A percentile compares a stretch with the other conserved stretches of the same genome.
These are phyloP conservation scores for Chamaenerion angustifolium DNA, from an alignment of 345 rosid species.

Conservation along the genomic window DNA sequence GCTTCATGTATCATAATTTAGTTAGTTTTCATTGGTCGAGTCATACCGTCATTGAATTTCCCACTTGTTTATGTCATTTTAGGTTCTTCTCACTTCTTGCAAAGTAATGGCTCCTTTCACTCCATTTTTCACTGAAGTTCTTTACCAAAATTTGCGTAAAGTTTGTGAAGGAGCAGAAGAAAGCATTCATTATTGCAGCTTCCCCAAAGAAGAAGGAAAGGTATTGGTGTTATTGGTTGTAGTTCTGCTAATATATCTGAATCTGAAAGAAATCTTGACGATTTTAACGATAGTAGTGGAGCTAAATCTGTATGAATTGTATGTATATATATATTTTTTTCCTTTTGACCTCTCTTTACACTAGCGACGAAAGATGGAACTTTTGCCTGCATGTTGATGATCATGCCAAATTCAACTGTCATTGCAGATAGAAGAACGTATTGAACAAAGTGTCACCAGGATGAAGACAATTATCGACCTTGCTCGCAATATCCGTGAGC, in stretches of 20 bases:
- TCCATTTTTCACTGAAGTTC: constrained; percentile 92
- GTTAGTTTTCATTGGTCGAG: no score
- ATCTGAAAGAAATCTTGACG: neutral
- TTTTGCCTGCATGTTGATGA: no score
- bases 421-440: constrained; percentile 60
- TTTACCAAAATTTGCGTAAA: constrained; percentile 91
- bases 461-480: constrained; percentile 95
- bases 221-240: constrained; percentile 20
- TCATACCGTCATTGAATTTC: neutral
- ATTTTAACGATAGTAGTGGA: no score
- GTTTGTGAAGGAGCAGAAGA: constrained; percentile 58
- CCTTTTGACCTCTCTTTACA: no score
- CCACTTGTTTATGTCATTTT: constrained; percentile 15
- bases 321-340: no score
- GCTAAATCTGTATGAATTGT: neutral
- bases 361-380: no score
- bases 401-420: constrained; percentile 2
- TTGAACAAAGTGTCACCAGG: constrained; percentile 86
- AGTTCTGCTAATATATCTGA: neutral
- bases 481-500: constrained; percentile 93
- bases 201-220: constrained; percentile 75
- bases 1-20: no score
- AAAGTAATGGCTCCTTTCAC: constrained; percentile 97
- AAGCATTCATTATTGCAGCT: constrained; percentile 75
- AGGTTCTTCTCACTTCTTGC: constrained; percentile 93